Base-by-base conservation (phyloP, 768 basidiomycete species). In the Fistulinella prunicolor region DNA sequence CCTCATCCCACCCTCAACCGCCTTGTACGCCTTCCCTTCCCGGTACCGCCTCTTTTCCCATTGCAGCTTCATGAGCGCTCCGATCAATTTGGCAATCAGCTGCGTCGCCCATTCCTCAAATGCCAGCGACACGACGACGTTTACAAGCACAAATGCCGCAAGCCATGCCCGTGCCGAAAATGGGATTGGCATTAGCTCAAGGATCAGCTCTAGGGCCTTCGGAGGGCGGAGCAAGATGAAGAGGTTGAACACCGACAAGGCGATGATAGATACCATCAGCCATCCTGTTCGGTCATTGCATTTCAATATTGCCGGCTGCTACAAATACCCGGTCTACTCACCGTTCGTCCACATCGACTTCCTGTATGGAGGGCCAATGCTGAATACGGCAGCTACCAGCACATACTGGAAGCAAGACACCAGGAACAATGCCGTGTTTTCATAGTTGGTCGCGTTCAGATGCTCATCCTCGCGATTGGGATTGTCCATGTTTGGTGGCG, bases 401-500 rank as follows among this genome's bases (percentile, higher is more conserved):
- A 98, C 91, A 67, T 99, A 99, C 70, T 99, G 96, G 82, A 98
- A 98, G 53, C 93, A 96, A 9, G 96, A 97, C 37, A 97, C 74
- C 55, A 97, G 69, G 72, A 99, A 99, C 47, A 99, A 69, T 23
- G 80, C 82, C 6, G 96, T 84, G 65, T 99, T 97, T 67, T 98
- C 96, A 60, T 80, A 94, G 64, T 94, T 97, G 35, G 72, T 81
- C 19, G 91, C 85, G 49, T 92, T 81, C 37, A 98, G 75, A 57
- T 90, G 82, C 66, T 85, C 79, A 50, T 76, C 79, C 36, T 80
- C 72, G 38, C 75, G 76, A 37, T 71, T 68, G 21, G 77, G 74
- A 17, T 77, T 62, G 28, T 65, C 63, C 39, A 65, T 60, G 0
- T 69, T 69, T n/a, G 92, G 93, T 13, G 84, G 79, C 37, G 73